Conservation (phyloP, 2,329 filamentous ascomycete species). For the Aspergillus thermomutatus region DNA sequence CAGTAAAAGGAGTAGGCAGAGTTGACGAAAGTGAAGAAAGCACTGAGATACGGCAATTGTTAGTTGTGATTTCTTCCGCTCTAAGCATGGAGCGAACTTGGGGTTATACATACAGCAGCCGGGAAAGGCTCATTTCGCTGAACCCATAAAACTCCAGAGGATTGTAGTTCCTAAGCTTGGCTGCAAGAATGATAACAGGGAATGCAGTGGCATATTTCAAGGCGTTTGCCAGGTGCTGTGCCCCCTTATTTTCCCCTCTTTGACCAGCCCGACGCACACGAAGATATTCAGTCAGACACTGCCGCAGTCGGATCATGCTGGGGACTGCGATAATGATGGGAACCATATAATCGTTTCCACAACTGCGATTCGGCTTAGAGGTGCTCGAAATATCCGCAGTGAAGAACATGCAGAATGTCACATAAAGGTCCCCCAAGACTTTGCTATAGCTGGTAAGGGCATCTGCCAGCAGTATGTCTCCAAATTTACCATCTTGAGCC, state of each 20-base stretch:
- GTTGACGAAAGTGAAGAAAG: slow-evolving; percentile 73
- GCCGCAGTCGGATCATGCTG: slow-evolving; percentile 79
- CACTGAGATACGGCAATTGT: slow-evolving; percentile 47
- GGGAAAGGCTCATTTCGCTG: slow-evolving; percentile 54
- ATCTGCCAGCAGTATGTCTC: slow-evolving; percentile 89
- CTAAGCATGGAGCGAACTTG: not conserved
- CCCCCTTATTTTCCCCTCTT: slow-evolving; percentile 63
- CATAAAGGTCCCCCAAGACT: slow-evolving; percentile 83
- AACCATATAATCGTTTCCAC: slow-evolving; percentile 74
- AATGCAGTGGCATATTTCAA: slow-evolving; percentile 93
- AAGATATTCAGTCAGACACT: slow-evolving; percentile 85
- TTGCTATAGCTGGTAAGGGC: slow-evolving; percentile 93
- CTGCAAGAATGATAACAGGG: slow-evolving; percentile 79
- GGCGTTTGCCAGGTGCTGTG: slow-evolving; percentile 88
- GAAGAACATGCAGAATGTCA: slow-evolving; percentile 89
- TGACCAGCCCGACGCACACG: slow-evolving; percentile 60
- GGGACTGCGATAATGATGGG: slow-evolving; percentile 82
- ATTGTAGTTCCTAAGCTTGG: slow-evolving; percentile 65
- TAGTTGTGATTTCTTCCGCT: not conserved
- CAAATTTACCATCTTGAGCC: slow-evolving; percentile 85
- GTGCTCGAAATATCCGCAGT: slow-evolving; percentile 68
- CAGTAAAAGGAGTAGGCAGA: slow-evolving; percentile 97
- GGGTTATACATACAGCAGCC: slow-evolving; percentile 47
- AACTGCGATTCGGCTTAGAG: slow-evolving; percentile 73
- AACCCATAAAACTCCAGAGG: slow-evolving; percentile 48